These are phyloP conservation scores for Leishmania turanica DNA, from an alignment of 208 protist species.

Conservation along the genomic window DNA sequence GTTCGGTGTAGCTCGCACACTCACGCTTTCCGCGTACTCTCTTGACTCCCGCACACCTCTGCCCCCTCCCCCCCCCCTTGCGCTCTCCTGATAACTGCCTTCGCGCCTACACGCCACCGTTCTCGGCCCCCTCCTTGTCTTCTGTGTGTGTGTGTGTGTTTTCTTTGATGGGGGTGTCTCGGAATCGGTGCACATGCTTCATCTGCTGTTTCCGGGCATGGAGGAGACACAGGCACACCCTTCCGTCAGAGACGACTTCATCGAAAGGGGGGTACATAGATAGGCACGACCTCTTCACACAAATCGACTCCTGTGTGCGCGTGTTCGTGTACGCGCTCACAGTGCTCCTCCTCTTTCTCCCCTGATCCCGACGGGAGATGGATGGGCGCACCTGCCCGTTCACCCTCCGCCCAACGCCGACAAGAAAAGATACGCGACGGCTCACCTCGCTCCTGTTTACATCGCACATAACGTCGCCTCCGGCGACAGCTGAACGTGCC, in stretches of 20 bases:
- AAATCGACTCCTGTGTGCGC: not conserved
- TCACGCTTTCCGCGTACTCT: not conserved
- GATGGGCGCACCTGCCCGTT: not conserved
- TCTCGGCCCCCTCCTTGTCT: slow-evolving; percentile 2
- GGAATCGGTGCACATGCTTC: not conserved
- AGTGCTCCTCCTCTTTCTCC: not conserved
- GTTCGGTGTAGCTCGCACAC: not conserved
- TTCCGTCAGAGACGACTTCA: not conserved
- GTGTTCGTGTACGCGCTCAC: not conserved
- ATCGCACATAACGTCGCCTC: not conserved
- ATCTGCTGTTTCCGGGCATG: not conserved
- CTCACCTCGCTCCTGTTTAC: not conserved
- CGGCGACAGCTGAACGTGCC: not conserved
- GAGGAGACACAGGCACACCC: not conserved
- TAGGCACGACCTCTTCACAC: not conserved
- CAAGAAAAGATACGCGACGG: not conserved
- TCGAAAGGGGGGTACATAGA: not conserved
- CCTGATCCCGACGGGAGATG: not conserved
- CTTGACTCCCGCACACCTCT: not conserved
- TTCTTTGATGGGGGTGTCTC: not conserved
- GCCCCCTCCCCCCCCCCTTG: not conserved
- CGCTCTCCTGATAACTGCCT: not conserved
- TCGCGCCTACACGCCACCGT: not conserved
- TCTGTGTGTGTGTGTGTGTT: not conserved
- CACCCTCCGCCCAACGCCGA: not conserved